phyloP scores from a whole-genome alignment of 2,329 filamentous ascomycete genomes.

The Mycosphaerelloides madeirae region DNA sequence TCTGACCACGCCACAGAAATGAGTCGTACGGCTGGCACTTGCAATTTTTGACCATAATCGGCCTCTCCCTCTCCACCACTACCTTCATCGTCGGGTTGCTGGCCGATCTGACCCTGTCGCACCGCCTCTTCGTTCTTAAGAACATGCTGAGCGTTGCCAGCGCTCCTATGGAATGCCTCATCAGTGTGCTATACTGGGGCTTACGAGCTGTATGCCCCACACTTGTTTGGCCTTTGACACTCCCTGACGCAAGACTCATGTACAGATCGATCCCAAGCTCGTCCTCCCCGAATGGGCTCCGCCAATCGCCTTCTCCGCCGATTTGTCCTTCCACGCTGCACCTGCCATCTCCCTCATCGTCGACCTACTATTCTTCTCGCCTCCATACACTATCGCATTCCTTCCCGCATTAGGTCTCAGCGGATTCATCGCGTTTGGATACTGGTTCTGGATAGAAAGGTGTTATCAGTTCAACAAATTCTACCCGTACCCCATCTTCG shows the following conservation, averaged over 20 bases:
- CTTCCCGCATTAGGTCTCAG: slow-evolving; percentile 57
- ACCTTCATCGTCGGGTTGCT: slow-evolving; percentile 60
- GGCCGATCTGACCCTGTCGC: slow-evolving; percentile 59
- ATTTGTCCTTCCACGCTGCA: slow-evolving; percentile 62
- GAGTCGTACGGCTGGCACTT: slow-evolving; percentile 63
- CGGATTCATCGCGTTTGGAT: slow-evolving; percentile 57
- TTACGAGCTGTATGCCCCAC: slow-evolving; percentile 48
- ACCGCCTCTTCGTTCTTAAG: slow-evolving; percentile 59
- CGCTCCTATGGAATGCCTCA: slow-evolving; percentile 65
- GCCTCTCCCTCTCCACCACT: slow-evolving; percentile 55
- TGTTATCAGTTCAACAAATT: slow-evolving; percentile 65
- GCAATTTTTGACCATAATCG: slow-evolving; percentile 71
- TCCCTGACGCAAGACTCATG: slow-evolving; percentile 1
- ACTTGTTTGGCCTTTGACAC: not conserved
- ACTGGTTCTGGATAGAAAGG: slow-evolving; percentile 74
- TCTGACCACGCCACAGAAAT: slow-evolving; percentile 39
- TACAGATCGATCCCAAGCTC: slow-evolving; percentile 46
- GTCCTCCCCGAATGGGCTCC: slow-evolving; percentile 45
- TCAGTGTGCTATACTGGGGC: slow-evolving; percentile 69
- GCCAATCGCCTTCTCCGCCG: slow-evolving; percentile 46
- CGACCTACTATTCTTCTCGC: slow-evolving; percentile 65
- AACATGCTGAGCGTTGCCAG: slow-evolving; percentile 62
- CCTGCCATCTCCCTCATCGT: slow-evolving; percentile 60
- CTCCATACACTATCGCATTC: slow-evolving; percentile 64
- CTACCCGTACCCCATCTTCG: slow-evolving; percentile 85